Conservation (phyloP, 306 rosid species). For the Trifolium subterraneum region DNA sequence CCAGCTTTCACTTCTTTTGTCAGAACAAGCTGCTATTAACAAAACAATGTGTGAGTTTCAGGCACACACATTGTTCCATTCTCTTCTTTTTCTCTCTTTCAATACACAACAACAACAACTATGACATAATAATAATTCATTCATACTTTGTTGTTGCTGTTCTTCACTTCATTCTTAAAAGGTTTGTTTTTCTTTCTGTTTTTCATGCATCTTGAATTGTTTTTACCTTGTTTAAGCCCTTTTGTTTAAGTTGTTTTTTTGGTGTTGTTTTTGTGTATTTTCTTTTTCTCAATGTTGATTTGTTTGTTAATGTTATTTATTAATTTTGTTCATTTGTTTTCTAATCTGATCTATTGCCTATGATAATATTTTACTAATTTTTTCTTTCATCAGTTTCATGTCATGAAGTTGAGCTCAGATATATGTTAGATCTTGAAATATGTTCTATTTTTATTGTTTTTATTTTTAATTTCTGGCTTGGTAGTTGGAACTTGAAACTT, state of each 20-base stretch:
- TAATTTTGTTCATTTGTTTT: neutral
- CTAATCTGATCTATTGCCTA: slow-evolving; percentile 44
- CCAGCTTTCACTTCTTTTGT: slow-evolving; percentile 56
- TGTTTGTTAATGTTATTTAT: neutral
- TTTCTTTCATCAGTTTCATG: neutral
- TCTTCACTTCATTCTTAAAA: slow-evolving; percentile 40
- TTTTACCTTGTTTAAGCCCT: neutral
- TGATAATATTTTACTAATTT: neutral
- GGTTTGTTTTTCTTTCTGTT: slow-evolving; percentile 53
- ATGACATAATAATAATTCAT: slow-evolving; percentile 40
- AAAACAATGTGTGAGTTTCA: slow-evolving; percentile 60
- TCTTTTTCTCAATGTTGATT: slow-evolving; percentile 21
- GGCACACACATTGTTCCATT: slow-evolving; percentile 49
- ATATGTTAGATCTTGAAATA: slow-evolving; percentile 46
- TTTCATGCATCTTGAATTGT: neutral
- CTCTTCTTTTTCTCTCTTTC: slow-evolving; percentile 43
- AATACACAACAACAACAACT: too few relatives aligned
- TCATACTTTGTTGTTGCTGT: slow-evolving; percentile 25
- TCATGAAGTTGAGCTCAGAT: neutral
- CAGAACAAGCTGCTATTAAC: slow-evolving; percentile 28
- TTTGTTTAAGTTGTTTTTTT: neutral
- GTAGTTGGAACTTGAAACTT: slow-evolving; percentile 17
- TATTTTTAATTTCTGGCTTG: neutral
- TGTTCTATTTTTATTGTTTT: slow-evolving; percentile 21
- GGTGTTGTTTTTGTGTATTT: neutral